These are phyloP conservation scores for Cladosporium sp. DNA, from an alignment of 2,329 filamentous ascomycete species.

Conservation along the genomic window DNA sequence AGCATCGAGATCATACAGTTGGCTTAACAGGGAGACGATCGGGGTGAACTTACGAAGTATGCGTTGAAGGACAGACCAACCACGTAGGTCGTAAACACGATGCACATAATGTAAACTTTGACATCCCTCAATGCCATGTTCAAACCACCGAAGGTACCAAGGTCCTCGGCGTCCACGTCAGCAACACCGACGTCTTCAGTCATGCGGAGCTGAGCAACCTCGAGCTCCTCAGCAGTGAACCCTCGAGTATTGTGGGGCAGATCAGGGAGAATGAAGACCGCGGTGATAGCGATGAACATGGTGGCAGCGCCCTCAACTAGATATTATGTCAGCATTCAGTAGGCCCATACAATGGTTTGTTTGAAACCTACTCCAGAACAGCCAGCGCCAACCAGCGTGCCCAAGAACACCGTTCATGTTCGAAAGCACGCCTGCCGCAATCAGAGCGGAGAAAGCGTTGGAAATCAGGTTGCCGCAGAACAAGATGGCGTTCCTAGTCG, in stretches of 20 bases:
- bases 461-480: slow-evolving; percentile 47
- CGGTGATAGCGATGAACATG: slow-evolving; percentile 47
- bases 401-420: slow-evolving; percentile 59
- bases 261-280: slow-evolving; percentile 52
- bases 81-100: slow-evolving; percentile 35
- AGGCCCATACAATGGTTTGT: background rate
- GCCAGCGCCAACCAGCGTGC: slow-evolving; percentile 52
- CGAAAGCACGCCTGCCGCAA: slow-evolving; percentile 58
- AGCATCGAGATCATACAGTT: too few species aligned
- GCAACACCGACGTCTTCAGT: slow-evolving; percentile 49
- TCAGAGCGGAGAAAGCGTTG: slow-evolving; percentile 50
- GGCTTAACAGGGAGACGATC: slow-evolving; percentile 15
- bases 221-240: slow-evolving; percentile 49
- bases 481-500: slow-evolving; percentile 49
- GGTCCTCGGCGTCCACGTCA: slow-evolving; percentile 46
- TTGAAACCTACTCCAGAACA: slow-evolving; percentile 11
- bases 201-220: slow-evolving; percentile 48
- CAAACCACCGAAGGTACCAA: slow-evolving; percentile 37
- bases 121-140: slow-evolving; percentile 33
- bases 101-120: slow-evolving; percentile 37
- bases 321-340: slow-evolving; percentile 17
- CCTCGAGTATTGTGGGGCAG: slow-evolving; percentile 51
- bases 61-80: slow-evolving; percentile 22
- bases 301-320: slow-evolving; percentile 56
- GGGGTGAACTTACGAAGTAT: slow-evolving; percentile 34